These are phyloP conservation scores for Zygosaccharomyces gambellarensis DNA, from an alignment of 805 yeast genomes.

Conservation along the genomic window DNA sequence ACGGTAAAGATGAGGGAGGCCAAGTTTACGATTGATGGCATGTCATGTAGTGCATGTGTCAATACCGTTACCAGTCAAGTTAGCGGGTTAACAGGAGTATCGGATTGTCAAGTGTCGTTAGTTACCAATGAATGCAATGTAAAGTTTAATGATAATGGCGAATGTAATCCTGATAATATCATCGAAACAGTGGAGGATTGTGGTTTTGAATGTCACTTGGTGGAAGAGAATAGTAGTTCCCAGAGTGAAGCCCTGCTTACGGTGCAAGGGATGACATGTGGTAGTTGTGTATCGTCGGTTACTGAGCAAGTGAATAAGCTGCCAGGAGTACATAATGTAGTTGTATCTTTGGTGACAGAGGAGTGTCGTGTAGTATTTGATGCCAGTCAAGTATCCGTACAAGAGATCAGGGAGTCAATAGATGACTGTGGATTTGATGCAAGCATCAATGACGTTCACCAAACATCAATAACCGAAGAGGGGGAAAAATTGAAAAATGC, in stretches of 20 bases:
- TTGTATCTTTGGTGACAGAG: conserved; percentile 73
- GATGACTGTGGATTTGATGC: conserved; percentile 79
- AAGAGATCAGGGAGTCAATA: conserved; percentile 46
- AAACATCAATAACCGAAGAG: not conserved
- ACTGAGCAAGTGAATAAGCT: conserved; percentile 46
- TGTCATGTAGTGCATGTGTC: conserved; percentile 91
- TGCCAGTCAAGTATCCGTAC: conserved; percentile 28
- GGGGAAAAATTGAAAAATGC: conserved; percentile 7
- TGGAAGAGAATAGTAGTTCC: conserved; percentile 3
- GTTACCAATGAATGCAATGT: conserved; percentile 69
- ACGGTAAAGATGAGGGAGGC: conserved; percentile 13
- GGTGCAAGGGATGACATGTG: conserved; percentile 83
- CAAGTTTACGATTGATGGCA: conserved; percentile 50
- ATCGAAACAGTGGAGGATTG: conserved; percentile 60
- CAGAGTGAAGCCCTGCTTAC: conserved; percentile 8
- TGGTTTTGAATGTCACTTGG: conserved; percentile 54
- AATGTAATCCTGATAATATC: conserved; percentile 36
- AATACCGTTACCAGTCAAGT: conserved; percentile 58
- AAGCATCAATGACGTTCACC: conserved; percentile 6
- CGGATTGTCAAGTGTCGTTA: conserved; percentile 57
- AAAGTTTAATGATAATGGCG: conserved; percentile 37
- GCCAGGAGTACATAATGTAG: conserved; percentile 49
- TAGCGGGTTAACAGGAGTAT: conserved; percentile 46
- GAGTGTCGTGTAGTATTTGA: conserved; percentile 57
- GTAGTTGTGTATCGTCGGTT: conserved; percentile 72